These are phyloP conservation scores for Malassezia psittaci DNA, from an alignment of 1,284 basidiomycete genomes.

Conservation along the genomic window DNA sequence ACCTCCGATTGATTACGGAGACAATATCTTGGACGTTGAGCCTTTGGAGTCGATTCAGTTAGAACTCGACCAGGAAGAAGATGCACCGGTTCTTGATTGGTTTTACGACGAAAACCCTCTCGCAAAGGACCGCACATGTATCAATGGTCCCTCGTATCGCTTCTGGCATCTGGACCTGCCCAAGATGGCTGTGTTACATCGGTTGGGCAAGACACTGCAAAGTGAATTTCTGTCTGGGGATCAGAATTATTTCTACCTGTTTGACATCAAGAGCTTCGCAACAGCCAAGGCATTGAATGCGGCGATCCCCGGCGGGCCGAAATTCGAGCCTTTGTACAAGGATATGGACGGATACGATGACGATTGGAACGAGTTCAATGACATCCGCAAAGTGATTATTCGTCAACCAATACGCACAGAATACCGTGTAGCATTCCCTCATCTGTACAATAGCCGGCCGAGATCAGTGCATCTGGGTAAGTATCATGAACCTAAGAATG, in stretches of 20 bases:
- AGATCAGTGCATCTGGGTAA: conserved; percentile 83
- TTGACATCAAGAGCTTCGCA: conserved; percentile 96
- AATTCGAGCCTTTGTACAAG: conserved; percentile 60
- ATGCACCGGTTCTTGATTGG: conserved; percentile 90
- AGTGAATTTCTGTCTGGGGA: conserved; percentile 86
- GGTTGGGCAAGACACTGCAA: conserved; percentile 81
- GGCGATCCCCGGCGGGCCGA: conserved; percentile 96
- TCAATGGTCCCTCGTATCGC: conserved; percentile 87
- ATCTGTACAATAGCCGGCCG: conserved; percentile 95
- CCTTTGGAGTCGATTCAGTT: conserved; percentile 96
- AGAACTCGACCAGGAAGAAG: conserved; percentile 88
- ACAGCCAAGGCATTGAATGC: conserved; percentile 90
- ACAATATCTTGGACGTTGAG: conserved; percentile 96
- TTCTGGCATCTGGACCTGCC: conserved; percentile 86
- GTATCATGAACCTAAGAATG: conserved; percentile 91
- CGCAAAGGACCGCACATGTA: conserved; percentile 62
- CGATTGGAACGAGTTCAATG: conserved; percentile 99
- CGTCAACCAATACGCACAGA: conserved; percentile 97
- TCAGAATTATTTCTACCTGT: conserved; percentile 66
- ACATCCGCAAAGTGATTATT: conserved; percentile 99
- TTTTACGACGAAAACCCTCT: conserved; percentile 97
- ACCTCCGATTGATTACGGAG: conserved; percentile 53
- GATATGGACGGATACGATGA: conserved; percentile 97
- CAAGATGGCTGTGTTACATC: conserved; percentile 92
- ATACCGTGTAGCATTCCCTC: conserved; percentile 98